Base-by-base conservation (phyloP, 164 flowering plant species). In the Piper longum region DNA sequence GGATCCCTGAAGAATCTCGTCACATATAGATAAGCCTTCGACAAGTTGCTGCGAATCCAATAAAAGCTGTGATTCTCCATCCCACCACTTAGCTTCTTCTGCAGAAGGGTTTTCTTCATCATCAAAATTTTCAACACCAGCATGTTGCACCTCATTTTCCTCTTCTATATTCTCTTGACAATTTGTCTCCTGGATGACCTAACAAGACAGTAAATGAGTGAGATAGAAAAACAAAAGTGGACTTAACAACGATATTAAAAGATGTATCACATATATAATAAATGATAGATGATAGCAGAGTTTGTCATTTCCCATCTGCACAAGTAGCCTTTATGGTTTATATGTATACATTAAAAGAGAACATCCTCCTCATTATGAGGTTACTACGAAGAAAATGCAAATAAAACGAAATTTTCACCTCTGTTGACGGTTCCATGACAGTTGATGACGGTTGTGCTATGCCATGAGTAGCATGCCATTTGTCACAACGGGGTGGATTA, bases 41-140 rank as follows among this genome's bases (percentile, higher is more conserved):
- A 79, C 89, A 36, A 93, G 89, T 64, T 89, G 95, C 68, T 93
- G 96, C 0, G 98, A 89, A 70, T 87, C 76, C 63, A 89, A 62
- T 52, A 88, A 59, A 78, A 66, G 61, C 68, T 85, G 95, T 13
- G 95, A 89, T 43, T 85, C 91, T 43, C 81, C 80, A 17, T 89
- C 96, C 85, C 85, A 86, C 90, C 88, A 86, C 54, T 82, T 86
- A 36, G 72, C 42, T 2, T 79, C 91, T 60, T 82, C 91, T 56
- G 43, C 74, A 60, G 48, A 69, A 11, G 70, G 54, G 60, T 68
- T 63, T 58, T 75, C 73, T 17, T 59, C 64, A 64, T 56, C 42
- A 59, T 61, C 56, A 16, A 60, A 65, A 54, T 57, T 62, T 57
- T 69, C 82, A 67, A 42, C 56, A 43, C 16, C 56, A 56, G 71